Evolutionary conservation across 768 basidiomycete species (phyloP).

Genomic region (Tricholoma matsutake): DNA sequence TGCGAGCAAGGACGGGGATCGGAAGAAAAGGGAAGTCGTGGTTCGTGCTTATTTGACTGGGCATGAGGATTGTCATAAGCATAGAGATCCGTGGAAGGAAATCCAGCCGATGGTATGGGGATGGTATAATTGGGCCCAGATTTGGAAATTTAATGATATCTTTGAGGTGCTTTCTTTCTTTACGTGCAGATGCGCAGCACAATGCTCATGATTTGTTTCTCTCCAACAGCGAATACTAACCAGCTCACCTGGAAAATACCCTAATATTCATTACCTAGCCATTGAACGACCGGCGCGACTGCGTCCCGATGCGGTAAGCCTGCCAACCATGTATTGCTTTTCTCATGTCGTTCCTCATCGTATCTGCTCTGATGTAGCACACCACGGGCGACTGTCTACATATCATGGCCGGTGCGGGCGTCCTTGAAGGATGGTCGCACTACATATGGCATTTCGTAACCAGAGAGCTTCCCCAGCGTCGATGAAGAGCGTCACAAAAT

Average conservation of each 20-base stretch:
- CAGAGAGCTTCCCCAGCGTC: slow-evolving; percentile 8
- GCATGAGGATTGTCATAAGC: slow-evolving; percentile 61
- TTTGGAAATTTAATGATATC: slow-evolving; percentile 51
- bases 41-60: slow-evolving; percentile 63
- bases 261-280: slow-evolving; percentile 54
- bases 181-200: slow-evolving; percentile 5
- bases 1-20: slow-evolving; percentile 21
- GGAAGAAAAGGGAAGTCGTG: slow-evolving; percentile 42
- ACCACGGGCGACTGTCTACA: slow-evolving; percentile 44
- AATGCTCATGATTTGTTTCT: neutral
- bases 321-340: neutral
- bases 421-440: slow-evolving; percentile 48
- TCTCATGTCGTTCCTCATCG: neutral
- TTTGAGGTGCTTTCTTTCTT: slow-evolving; percentile 44
- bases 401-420: slow-evolving; percentile 45
- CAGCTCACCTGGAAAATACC: slow-evolving; percentile 35
- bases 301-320: slow-evolving; percentile 62
- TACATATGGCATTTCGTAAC: slow-evolving; percentile 48
- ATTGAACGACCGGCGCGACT: slow-evolving; percentile 62
- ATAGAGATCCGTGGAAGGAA: slow-evolving; percentile 42
- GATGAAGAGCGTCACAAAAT: neutral
- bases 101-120: slow-evolving; percentile 42
- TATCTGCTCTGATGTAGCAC: slow-evolving; percentile 27
- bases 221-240: slow-evolving; percentile 38
- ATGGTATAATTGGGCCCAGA: slow-evolving; percentile 68